phyloP scores from a whole-genome alignment of 768 basidiomycete genomes.

The Lactarius pseudohatsudake region DNA sequence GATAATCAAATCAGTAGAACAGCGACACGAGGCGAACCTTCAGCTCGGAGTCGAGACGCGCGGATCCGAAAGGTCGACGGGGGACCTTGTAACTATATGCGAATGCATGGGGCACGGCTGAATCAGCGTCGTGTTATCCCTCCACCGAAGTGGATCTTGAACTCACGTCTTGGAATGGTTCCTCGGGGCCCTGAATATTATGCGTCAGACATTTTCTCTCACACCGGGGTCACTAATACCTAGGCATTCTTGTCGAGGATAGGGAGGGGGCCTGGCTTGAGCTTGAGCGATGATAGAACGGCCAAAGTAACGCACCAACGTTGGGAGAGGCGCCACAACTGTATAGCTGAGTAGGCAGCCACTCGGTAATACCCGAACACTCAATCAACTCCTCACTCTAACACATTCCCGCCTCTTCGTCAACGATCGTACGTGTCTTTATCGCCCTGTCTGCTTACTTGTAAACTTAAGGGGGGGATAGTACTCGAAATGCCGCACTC shows the following conservation, averaged over 20 bases:
- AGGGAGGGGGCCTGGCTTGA: constrained; percentile 4
- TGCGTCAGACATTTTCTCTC: constrained; percentile 26
- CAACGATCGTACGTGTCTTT: constrained; percentile 42
- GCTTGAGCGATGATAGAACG: constrained; percentile 27
- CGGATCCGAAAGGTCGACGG: constrained; percentile 93
- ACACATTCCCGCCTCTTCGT: constrained; percentile 2
- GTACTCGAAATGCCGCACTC: constrained; percentile 97
- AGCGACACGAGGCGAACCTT: constrained; percentile 56
- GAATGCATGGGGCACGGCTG: constrained; percentile 62
- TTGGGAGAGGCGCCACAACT: constrained; percentile 52
- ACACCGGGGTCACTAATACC: constrained; percentile 50
- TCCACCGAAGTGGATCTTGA: constrained; percentile 70
- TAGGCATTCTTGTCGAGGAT: constrained; percentile 79
- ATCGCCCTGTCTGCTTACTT: constrained; percentile 26
- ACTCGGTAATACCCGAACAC: constrained; percentile 60
- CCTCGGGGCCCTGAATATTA: constrained; percentile 71
- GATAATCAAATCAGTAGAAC: background rate
- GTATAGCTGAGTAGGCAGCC: constrained; percentile 61
- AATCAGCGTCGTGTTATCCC: constrained; percentile 62
- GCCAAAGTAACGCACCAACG: constrained; percentile 36
- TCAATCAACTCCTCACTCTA: constrained; percentile 37
- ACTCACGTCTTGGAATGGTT: constrained; percentile 95
- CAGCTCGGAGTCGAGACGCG: constrained; percentile 98
- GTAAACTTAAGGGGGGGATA: constrained; percentile 31
- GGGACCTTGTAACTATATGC: constrained; percentile 93